Conservation (phyloP, 257 asterid genomes). For the Thymus mandschuricus region DNA sequence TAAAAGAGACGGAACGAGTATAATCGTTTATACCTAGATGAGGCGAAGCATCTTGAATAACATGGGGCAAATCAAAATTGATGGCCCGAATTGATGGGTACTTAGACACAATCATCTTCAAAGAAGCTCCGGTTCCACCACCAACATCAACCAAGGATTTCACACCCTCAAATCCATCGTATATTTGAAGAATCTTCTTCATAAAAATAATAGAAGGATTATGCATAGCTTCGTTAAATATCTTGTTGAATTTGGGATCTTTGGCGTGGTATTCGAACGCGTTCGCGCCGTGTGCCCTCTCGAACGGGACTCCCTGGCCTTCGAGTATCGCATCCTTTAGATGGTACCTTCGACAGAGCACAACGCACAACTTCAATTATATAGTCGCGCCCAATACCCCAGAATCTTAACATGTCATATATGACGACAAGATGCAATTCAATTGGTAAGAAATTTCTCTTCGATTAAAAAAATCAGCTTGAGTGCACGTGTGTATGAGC, state of each 20-base stretch:
- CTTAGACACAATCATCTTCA: slow-evolving; percentile 49
- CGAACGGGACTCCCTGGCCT: slow-evolving; percentile 60
- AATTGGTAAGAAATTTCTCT: no score
- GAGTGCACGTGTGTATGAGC: no score
- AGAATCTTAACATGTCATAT: no score
- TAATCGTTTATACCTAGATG: no score
- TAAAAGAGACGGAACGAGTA: no score
- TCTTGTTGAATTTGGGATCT: slow-evolving; percentile 52
- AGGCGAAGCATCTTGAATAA: slow-evolving; percentile 47
- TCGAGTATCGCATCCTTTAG: slow-evolving; percentile 68
- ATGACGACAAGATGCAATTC: no score
- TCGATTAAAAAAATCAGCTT: no score
- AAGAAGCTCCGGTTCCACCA: slow-evolving; percentile 62
- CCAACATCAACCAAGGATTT: slow-evolving; percentile 65
- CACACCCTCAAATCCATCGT: slow-evolving; percentile 59
- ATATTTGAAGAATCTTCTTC: slow-evolving; percentile 53
- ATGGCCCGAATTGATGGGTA: slow-evolving; percentile 49
- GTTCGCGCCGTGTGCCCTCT: slow-evolving; percentile 36
- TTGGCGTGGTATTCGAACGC: slow-evolving; percentile 55
- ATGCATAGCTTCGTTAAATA: slow-evolving; percentile 62
- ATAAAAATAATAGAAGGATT: slow-evolving; percentile 46
- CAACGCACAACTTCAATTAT: no score
- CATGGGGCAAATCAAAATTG: slow-evolving; percentile 72
- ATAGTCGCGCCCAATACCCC: no score
- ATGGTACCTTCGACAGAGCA: slow-evolving; percentile 49